Evolutionary conservation across 306 rosid genomes (phyloP).

Genomic region (Castanea mollissima): DNA sequence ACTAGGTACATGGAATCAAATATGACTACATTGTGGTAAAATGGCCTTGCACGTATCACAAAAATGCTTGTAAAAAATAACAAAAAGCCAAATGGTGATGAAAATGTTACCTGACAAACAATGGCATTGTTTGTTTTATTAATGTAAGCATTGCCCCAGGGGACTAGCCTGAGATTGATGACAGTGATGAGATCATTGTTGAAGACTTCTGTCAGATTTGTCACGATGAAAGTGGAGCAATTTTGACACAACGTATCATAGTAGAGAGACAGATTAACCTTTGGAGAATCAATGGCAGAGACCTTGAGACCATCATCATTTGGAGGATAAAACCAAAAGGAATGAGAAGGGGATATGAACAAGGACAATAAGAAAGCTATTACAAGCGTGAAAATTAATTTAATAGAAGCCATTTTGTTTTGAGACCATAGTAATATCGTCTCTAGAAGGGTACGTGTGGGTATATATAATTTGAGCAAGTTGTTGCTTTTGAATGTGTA

Average conservation of each 20-base stretch:
- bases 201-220: conserved; percentile 41
- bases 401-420: neutral
- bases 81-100: neutral
- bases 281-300: conserved; percentile 17
- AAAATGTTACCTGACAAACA: conserved; percentile 48
- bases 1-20: too few species aligned
- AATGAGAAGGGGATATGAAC: neutral
- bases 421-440: neutral
- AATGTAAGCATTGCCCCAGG: conserved; percentile 45
- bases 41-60: neutral
- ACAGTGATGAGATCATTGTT: conserved; percentile 35
- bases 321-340: conserved; percentile 13
- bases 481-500: neutral
- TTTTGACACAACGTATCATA: conserved; percentile 35
- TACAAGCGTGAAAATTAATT: neutral
- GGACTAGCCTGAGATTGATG: conserved; percentile 50
- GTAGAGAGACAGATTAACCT: conserved; percentile 51
- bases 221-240: conserved; percentile 42
- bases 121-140: conserved; percentile 32
- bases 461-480: neutral
- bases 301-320: neutral
- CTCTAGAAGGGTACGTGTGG: neutral
- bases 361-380: neutral
- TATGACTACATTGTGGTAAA: too few species aligned
- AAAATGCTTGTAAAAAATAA: neutral